Evolutionary conservation across 2,329 filamentous ascomycete species (phyloP).

Genomic region (Stachybotrys chlorohalonatus): DNA sequence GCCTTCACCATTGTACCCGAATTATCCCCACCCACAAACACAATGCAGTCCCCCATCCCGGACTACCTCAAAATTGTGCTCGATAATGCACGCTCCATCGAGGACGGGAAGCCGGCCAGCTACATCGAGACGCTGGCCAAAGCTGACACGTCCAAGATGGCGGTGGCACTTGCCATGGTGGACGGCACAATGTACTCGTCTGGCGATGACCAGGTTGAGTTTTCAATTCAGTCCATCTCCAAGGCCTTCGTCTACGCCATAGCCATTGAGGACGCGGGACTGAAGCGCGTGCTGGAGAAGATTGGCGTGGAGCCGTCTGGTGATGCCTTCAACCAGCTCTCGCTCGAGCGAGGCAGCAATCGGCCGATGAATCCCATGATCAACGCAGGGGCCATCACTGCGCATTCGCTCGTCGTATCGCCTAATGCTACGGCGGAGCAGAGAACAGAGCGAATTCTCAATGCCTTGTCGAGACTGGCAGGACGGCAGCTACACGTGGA

Average conservation of each 20-base stretch:
- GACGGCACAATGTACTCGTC: constrained; percentile 28
- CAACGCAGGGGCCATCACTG: constrained; percentile 24
- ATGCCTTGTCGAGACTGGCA: constrained; percentile 22
- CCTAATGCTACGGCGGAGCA: constrained; percentile 22
- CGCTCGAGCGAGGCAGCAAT: constrained; percentile 18
- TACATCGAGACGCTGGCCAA: constrained; percentile 29
- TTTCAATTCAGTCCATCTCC: constrained; percentile 31
- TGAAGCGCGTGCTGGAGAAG: constrained; percentile 24
- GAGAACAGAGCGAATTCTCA: constrained; percentile 24
- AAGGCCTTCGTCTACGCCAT: constrained; percentile 30
- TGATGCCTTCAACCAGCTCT: constrained; percentile 26
- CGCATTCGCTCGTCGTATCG: constrained; percentile 19
- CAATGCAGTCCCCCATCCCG: constrained; percentile 24
- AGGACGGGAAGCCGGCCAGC: constrained; percentile 19
- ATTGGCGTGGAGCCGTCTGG: constrained; percentile 31
- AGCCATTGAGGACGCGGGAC: constrained; percentile 26
- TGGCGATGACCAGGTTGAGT: constrained; percentile 27
- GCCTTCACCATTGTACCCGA: too few relatives aligned
- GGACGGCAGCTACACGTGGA: constrained; percentile 24
- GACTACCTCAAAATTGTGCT: constrained; percentile 23
- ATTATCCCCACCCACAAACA: too few relatives aligned
- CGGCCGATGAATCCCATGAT: constrained; percentile 27
- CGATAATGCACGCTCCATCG: constrained; percentile 18
- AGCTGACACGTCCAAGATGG: constrained; percentile 28
- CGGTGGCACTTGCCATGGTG: constrained; percentile 28